Evolutionary conservation across 73 alveolate species (phyloP).

Genomic region (Diophrys sp.): DNA sequence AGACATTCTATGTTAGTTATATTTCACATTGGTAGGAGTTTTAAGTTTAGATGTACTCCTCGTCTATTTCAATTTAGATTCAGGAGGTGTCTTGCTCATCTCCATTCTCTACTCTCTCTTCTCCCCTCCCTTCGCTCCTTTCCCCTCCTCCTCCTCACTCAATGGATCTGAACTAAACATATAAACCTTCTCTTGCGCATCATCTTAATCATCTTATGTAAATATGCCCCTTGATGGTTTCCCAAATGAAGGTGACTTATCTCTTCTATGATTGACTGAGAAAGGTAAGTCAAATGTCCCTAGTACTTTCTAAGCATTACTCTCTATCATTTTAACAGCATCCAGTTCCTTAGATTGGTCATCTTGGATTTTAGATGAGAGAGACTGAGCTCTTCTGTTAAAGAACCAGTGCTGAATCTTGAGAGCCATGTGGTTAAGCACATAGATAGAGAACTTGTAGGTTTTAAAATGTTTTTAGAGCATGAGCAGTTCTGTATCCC

Average conservation of each 20-base stretch:
- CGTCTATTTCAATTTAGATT: too few species aligned
- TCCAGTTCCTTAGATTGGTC: background rate
- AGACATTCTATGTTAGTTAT: too few species aligned
- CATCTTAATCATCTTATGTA: background rate
- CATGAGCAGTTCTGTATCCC: background rate
- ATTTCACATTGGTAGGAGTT: too few species aligned
- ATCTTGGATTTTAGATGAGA: background rate
- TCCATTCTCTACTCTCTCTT: too few species aligned
- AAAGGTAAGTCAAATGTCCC: too few species aligned
- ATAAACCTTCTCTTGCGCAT: background rate
- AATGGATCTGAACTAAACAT: too few species aligned
- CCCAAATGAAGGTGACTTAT: background rate
- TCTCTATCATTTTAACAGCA: background rate
- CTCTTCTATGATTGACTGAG: background rate
- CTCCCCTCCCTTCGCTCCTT: too few species aligned
- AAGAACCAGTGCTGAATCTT: background rate
- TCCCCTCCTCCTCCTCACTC: too few species aligned
- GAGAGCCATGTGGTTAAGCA: background rate
- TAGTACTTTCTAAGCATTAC: background rate
- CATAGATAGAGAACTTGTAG: background rate
- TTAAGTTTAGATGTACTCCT: too few species aligned
- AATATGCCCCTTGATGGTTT: background rate
- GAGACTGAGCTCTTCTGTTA: background rate
- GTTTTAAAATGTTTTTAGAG: background rate
- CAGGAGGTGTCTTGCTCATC: too few species aligned